These are phyloP conservation scores for Pholiota microspora DNA, from an alignment of 768 basidiomycete genomes.

Conservation along the genomic window DNA sequence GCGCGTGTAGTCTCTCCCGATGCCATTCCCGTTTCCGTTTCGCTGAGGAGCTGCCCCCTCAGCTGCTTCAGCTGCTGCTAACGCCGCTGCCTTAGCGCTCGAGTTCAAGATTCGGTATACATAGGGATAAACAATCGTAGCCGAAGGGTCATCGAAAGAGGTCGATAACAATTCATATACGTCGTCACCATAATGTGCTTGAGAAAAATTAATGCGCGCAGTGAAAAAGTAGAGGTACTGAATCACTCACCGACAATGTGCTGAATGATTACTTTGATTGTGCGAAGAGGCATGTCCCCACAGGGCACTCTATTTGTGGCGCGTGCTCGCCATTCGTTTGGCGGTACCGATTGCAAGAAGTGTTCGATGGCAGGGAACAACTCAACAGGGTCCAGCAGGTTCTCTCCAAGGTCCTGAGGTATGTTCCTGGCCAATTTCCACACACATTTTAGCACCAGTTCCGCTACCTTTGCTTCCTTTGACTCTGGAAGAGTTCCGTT, in stretches of 20 bases:
- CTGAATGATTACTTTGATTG: slow-evolving; percentile 98
- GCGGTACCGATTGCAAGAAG: slow-evolving; percentile 90
- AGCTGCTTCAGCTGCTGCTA: slow-evolving; percentile 15
- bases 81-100: slow-evolving; percentile 35
- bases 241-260: slow-evolving; percentile 84
- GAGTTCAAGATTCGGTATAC: slow-evolving; percentile 90
- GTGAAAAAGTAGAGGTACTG: not conserved
- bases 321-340: slow-evolving; percentile 93
- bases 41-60: slow-evolving; percentile 24
- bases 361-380: slow-evolving; percentile 91
- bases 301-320: slow-evolving; percentile 90
- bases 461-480: slow-evolving; percentile 85
- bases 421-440: slow-evolving; percentile 98
- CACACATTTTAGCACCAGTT: slow-evolving; percentile 92
- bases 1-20: slow-evolving; percentile 37
- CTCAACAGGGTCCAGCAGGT: slow-evolving; percentile 80
- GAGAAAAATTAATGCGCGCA: slow-evolving; percentile 9
- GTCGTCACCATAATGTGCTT: slow-evolving; percentile 83
- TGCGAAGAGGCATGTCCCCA: slow-evolving; percentile 96
- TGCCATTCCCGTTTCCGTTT: slow-evolving; percentile 29
- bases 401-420: slow-evolving; percentile 83
- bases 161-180: slow-evolving; percentile 88
- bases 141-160: slow-evolving; percentile 94
- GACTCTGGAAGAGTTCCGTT: slow-evolving; percentile 73
- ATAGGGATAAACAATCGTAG: slow-evolving; percentile 95